phyloP scores from a whole-genome alignment of 306 rosid genomes.

The Malus sylvestris region DNA sequence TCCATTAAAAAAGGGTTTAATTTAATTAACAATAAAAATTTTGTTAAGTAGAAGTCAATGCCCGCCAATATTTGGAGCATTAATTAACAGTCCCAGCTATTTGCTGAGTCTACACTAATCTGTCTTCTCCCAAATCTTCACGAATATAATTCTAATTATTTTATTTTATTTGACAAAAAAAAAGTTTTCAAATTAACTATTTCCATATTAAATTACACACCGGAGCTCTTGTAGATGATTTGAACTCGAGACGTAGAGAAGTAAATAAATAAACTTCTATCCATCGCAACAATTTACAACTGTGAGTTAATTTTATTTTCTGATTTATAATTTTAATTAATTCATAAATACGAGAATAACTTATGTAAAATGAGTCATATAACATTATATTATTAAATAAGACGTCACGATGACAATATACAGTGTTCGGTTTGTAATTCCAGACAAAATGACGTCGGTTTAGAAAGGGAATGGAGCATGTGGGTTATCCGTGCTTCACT shows the following conservation, averaged over 20 bases:
- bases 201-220: background rate
- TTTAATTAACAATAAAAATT: background rate
- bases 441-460: conserved; percentile 45
- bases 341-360: too few species aligned
- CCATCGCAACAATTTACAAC: too few species aligned
- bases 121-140: background rate
- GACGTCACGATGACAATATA: too few species aligned
- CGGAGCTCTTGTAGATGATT: too few species aligned
- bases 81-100: background rate
- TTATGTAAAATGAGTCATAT: too few species aligned
- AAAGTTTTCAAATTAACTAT: background rate
- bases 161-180: background rate
- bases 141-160: background rate
- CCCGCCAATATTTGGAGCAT: background rate
- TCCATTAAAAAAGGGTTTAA: background rate
- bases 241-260: background rate
- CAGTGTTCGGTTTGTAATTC: too few species aligned
- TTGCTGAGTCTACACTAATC: background rate
- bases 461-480: conserved; percentile 31
- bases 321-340: too few species aligned
- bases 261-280: too few species aligned
- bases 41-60: background rate
- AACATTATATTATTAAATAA: too few species aligned
- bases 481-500: conserved; percentile 38
- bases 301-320: too few species aligned